Evolutionary conservation across 352 stramenopile genomes (phyloP), one percentile per base, ranked within the genome.

Genomic region (Globisporangium canariense): DNA sequence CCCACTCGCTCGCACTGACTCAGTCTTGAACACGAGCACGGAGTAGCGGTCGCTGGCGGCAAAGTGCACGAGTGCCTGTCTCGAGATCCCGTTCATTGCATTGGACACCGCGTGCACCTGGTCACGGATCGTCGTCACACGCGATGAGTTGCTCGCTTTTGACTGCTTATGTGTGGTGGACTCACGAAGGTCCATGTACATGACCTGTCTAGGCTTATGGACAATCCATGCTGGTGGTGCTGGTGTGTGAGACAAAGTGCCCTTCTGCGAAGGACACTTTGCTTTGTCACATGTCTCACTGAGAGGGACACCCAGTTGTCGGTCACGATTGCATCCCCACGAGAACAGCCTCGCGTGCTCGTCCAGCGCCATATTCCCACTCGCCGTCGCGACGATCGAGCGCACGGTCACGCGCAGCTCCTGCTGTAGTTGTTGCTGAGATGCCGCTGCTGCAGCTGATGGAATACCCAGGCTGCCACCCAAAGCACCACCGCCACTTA

Each of bases 21-120:
- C 83, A 11, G 75, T 86, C 32, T 61, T 70, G 60, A 88, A 86
- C 22, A 85, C 61, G 2, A 89, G 58, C 30, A 82, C 55, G 3
- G 73, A 82, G 34, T 83, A 89, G 8, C 65, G 66, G 38, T 81
- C 74, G n/a, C 78, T 79, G 8, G 71, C 68, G 4, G 74, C 70
- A 0, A 88, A 25, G 32, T 82, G 71, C 0, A 64, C 66, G 14
- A 89, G 68, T 20, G 62, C 64, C 14, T 80, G 69, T 7, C 65
- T 54, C 11, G 30, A 57, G 9, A 41, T 28, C 16, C 3, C 16
- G 13, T 13, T 43, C 1, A n/a, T 14, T 13, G 25, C 7, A 22
- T 59, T 51, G 18, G 62, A 67, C 18, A 65, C 61, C 0, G 65
- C 52, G 22, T 68, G 59, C 30, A 83, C 68, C 3, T 76, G 66